These are phyloP conservation scores for Sphaerostilbella broomeana DNA, from an alignment of 2,329 filamentous ascomycete species.

Conservation along the genomic window DNA sequence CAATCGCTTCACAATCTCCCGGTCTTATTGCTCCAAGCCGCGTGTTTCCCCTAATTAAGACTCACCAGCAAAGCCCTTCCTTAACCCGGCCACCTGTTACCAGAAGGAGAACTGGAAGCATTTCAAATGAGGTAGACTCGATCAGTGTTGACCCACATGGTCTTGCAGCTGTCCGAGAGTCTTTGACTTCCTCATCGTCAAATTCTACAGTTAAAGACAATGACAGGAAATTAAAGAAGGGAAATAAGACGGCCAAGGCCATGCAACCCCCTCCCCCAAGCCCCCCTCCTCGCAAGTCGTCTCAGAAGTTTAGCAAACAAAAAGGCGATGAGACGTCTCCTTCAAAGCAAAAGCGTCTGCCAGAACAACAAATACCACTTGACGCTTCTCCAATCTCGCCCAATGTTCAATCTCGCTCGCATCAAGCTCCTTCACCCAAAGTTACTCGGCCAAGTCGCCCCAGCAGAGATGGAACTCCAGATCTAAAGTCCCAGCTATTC, in stretches of 20 bases:
- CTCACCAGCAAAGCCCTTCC: slow-evolving; percentile 49
- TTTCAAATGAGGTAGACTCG: slow-evolving; percentile 43
- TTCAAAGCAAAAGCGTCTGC: slow-evolving; percentile 30
- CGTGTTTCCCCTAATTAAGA: slow-evolving; percentile 36
- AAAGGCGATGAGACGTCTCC: slow-evolving; percentile 34
- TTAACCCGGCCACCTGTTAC: slow-evolving; percentile 54
- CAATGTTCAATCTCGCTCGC: slow-evolving; percentile 20
- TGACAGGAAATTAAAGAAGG: slow-evolving; percentile 34
- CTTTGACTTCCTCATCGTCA: slow-evolving; percentile 65
- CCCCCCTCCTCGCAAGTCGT: slow-evolving; percentile 56
- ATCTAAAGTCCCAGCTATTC: slow-evolving; percentile 51
- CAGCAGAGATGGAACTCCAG: slow-evolving; percentile 61
- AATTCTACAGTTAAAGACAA: slow-evolving; percentile 58
- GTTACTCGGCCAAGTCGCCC: slow-evolving; percentile 51
- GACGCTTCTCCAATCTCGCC: slow-evolving; percentile 30
- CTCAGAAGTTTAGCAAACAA: slow-evolving; percentile 43
- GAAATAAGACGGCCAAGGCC: slow-evolving; percentile 36
- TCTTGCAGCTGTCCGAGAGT: slow-evolving; percentile 61
- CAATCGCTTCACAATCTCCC: slow-evolving; percentile 69
- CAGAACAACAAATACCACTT: slow-evolving; percentile 21
- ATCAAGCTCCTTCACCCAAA: slow-evolving; percentile 24
- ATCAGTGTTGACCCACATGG: slow-evolving; percentile 46
- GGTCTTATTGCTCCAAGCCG: slow-evolving; percentile 46
- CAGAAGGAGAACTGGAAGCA: slow-evolving; percentile 50
- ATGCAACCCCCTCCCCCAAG: slow-evolving; percentile 49